Evolutionary conservation across 345 rosid genomes (phyloP).

Genomic region (Moricandia arvensis): DNA sequence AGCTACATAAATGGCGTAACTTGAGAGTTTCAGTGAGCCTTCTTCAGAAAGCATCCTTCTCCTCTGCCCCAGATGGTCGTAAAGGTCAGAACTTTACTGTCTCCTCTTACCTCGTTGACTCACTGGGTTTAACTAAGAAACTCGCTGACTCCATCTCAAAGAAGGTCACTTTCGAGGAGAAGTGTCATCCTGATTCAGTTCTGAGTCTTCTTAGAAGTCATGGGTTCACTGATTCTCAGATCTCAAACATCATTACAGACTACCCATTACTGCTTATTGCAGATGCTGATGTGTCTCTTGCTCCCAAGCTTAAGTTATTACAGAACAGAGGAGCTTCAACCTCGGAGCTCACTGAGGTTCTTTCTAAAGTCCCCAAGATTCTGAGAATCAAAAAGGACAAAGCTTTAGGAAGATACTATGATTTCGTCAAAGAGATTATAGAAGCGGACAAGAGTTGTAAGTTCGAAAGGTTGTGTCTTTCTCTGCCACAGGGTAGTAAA

Average conservation of each 20-base stretch:
- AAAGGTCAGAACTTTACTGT: not conserved
- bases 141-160: not conserved
- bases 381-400: not conserved
- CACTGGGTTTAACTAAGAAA: not conserved
- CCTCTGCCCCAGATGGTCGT: not conserved
- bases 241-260: not conserved
- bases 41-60: not conserved
- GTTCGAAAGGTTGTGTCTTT: not conserved
- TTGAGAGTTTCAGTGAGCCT: not conserved
- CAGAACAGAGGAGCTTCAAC: not conserved
- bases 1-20: not conserved
- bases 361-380: not conserved
- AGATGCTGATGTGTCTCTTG: constrained; percentile 17
- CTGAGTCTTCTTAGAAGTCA: not conserved
- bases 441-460: not conserved
- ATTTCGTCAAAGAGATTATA: not conserved
- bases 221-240: constrained; percentile 35
- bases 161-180: not conserved
- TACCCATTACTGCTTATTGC: constrained; percentile 19
- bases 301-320: constrained; percentile 16
- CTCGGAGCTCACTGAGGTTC: constrained; percentile 6
- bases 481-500: not conserved
- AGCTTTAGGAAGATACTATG: not conserved
- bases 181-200: not conserved
- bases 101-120: not conserved